Evolutionary conservation across 1,284 basidiomycete species (phyloP).

Genomic region (Trichosporon sp.): DNA sequence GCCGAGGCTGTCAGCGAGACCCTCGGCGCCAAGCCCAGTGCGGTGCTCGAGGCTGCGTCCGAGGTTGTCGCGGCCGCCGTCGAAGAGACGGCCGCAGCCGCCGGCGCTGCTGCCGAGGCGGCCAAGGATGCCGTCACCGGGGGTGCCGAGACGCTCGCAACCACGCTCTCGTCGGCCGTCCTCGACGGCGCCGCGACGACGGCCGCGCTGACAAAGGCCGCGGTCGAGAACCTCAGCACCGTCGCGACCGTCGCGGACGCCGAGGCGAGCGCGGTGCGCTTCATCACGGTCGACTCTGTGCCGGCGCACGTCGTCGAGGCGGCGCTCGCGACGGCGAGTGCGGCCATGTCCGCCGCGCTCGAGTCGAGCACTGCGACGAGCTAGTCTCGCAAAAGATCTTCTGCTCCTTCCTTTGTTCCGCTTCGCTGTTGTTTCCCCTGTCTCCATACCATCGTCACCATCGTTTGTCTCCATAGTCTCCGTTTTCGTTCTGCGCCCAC

Average conservation of each 20-base stretch:
- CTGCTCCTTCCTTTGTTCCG: not conserved
- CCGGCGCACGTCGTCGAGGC: not conserved
- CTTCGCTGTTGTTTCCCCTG: not conserved
- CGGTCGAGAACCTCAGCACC: not conserved
- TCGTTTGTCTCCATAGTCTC: not conserved
- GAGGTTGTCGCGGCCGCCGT: not conserved
- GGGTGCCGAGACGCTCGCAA: not conserved
- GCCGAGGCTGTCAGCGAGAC: not conserved
- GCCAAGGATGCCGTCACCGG: not conserved
- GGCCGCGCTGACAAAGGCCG: not conserved
- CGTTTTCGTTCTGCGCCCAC: not conserved
- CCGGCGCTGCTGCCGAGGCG: not conserved
- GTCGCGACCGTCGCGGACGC: not conserved
- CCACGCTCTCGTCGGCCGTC: not conserved
- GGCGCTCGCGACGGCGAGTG: not conserved
- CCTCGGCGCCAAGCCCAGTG: not conserved
- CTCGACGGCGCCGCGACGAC: not conserved
- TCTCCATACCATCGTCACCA: not conserved
- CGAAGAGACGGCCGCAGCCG: not conserved
- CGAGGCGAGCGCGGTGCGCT: not conserved
- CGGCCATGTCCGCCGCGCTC: not conserved
- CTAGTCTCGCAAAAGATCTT: not conserved
- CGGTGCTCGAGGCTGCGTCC: not conserved
- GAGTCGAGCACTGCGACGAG: not conserved
- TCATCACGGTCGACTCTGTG: slow-evolving; percentile 4